phyloP scores from a whole-genome alignment of 106 monocot species.

The Agapanthus africanus region DNA sequence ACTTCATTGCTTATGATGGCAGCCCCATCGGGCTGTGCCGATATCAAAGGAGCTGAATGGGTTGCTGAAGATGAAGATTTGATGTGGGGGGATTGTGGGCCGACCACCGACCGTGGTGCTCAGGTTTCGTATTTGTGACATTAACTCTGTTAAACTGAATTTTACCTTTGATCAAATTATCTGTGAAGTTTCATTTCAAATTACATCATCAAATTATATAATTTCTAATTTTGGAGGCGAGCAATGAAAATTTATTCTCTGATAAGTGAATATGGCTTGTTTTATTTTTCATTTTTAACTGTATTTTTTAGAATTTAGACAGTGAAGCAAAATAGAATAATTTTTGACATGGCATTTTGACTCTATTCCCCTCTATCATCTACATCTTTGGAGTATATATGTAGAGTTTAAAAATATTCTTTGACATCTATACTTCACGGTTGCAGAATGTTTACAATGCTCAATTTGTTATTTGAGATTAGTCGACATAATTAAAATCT shows the following conservation, averaged over 20 bases:
- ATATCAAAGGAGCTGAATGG: slow-evolving; percentile 20
- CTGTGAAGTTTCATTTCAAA: no score
- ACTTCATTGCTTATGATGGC: slow-evolving; percentile 56
- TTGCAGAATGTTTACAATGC: neutral
- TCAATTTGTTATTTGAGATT: no score
- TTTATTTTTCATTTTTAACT: neutral
- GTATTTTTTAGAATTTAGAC: neutral
- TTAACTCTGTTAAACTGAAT: neutral
- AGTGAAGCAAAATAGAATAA: neutral
- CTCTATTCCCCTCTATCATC: neutral
- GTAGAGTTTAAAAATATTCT: neutral
- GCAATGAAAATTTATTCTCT: neutral
- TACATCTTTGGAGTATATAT: neutral
- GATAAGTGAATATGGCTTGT: neutral
- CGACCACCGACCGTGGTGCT: slow-evolving; percentile 20
- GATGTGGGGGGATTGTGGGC: slow-evolving; percentile 30
- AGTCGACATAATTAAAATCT: no score
- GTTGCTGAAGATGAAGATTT: slow-evolving; percentile 35
- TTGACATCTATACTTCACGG: no score
- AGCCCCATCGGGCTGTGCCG: slow-evolving; percentile 16
- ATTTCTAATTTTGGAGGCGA: neutral
- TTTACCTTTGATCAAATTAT: no score
- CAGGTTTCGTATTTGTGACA: slow-evolving; percentile 70
- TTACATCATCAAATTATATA: no score
- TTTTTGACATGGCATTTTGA: neutral